A percentile compares a stretch with the other conserved stretches of the same genome.
Conservation (phyloP, 2,329 filamentous ascomycete species). For the Stemphylium vesicarium region DNA sequence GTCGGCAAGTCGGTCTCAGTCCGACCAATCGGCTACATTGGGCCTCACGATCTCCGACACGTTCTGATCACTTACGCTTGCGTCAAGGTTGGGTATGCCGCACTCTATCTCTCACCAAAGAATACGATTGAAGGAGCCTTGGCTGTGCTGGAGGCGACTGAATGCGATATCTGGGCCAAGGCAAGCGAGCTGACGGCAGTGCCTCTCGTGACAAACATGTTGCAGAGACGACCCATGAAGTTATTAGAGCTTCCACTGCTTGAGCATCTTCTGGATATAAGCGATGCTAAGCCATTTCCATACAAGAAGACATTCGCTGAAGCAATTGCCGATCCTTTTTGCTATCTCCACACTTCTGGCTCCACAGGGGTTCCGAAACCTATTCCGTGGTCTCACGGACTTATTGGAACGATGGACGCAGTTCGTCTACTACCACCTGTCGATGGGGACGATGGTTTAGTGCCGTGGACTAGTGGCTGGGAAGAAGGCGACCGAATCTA, state of each 20-base stretch:
- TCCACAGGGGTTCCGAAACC: slow-evolving; percentile 48
- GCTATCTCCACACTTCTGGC: slow-evolving; percentile 45
- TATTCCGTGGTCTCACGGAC: slow-evolving; percentile 42
- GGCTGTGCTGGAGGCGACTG: slow-evolving; percentile 25
- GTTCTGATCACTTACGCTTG: slow-evolving; percentile 46
- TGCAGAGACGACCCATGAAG: slow-evolving; percentile 16
- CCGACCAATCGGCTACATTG: slow-evolving; percentile 34
- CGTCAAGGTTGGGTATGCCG: slow-evolving; percentile 49
- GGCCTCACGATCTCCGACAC: slow-evolving; percentile 48
- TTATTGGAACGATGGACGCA: slow-evolving; percentile 48
- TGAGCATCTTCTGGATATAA: slow-evolving; percentile 19
- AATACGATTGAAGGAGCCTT: slow-evolving; percentile 29
- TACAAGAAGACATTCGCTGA: slow-evolving; percentile 29
- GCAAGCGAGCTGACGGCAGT: slow-evolving; percentile 4
- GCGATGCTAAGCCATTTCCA: slow-evolving; percentile 13
- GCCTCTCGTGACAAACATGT: slow-evolving; percentile 18
- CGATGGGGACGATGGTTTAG: slow-evolving; percentile 33
- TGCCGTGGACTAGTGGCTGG: slow-evolving; percentile 30
- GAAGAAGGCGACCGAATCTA: slow-evolving; percentile 30
- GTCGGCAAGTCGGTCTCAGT: slow-evolving; percentile 29
- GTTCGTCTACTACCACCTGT: slow-evolving; percentile 43
- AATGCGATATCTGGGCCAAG: slow-evolving; percentile 27
- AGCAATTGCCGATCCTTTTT: slow-evolving; percentile 30
- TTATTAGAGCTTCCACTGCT: slow-evolving; percentile 22
- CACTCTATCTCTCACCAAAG: slow-evolving; percentile 29